Conservation (phyloP, 441 rosid species). For the Corymbia calophylla region DNA sequence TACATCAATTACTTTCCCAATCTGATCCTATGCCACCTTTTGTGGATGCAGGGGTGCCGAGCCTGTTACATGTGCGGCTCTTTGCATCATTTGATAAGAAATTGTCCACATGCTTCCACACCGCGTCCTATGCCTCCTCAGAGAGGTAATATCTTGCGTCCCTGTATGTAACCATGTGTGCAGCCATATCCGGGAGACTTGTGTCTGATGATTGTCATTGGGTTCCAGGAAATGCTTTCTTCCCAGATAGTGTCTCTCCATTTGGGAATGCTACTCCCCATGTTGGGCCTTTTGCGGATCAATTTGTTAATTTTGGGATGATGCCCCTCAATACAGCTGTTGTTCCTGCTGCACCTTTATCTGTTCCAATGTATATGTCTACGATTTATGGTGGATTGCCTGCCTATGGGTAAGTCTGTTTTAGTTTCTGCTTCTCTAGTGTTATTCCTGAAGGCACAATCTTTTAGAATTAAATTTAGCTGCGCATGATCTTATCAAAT, state of each 20-base stretch:
- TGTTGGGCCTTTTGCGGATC: slow-evolving; percentile 20
- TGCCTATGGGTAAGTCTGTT: slow-evolving; percentile 22
- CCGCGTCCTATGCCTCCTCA: slow-evolving; percentile 23
- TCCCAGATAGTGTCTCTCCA: slow-evolving; percentile 19
- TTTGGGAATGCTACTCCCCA: slow-evolving; percentile 26
- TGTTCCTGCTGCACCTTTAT: slow-evolving; percentile 18
- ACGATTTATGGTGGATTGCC: slow-evolving; percentile 19
- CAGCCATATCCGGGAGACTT: background rate
- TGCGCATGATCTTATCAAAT: background rate
- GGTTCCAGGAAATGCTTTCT: slow-evolving; percentile 24
- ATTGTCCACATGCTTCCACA: slow-evolving; percentile 33
- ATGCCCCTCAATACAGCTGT: slow-evolving; percentile 21
- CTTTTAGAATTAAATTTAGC: background rate
- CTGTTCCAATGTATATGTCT: slow-evolving; percentile 20
- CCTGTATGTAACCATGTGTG: background rate
- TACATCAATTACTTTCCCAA: background rate
- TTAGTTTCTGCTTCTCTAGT: background rate
- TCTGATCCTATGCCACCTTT: slow-evolving; percentile 1
- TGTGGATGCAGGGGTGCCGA: slow-evolving; percentile 27
- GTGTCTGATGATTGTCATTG: slow-evolving; percentile 1
- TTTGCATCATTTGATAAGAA: slow-evolving; percentile 41
- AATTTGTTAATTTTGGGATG: slow-evolving; percentile 23
- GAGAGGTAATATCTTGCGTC: slow-evolving; percentile 17
- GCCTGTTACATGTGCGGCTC: slow-evolving; percentile 49
- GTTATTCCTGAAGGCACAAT: background rate